Evolutionary conservation across 1,139 yeast genomes (phyloP), one percentile per base, ranked within the genome.

Genomic region (Pneumocystis carinii): DNA sequence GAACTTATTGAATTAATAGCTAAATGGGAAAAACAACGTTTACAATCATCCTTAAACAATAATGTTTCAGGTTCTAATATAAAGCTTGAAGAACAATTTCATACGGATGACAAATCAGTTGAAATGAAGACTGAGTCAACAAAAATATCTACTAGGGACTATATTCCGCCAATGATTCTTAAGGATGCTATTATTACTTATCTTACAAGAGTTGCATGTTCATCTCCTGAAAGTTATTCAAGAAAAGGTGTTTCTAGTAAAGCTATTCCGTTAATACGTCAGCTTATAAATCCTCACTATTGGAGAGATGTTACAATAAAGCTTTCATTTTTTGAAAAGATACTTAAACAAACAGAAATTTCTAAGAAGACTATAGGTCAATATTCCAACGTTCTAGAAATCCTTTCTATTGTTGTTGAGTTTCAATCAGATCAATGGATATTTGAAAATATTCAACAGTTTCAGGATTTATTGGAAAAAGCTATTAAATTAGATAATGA

Each of bases 131-230:
- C 7, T 67, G 64, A 32, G 59, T 60, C 19, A 65, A 64, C 58
- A 62, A 64, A 62, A 39, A 42, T 37, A 19, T 58, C 62, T 12
- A 63, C 61, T 27, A 56, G 42, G 8, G 56, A 60, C 42, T 39
- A 32, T 55, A 35, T 48, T 6, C 63, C 65, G 6, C 62, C 62
- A n/a, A 60, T 60, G 14, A 24, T 86, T 29, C 90, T 88, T 71
- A 79, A 95, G 60, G 97, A 90, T 72, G 89, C 96, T 0, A 89
- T 95, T 72, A 85, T 90, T n/a, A 90, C 96, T 0, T 90, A 88
- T 72, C 78, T 94, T 70, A 87, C 92, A 60, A 78, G 97, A 64
- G 90, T 87, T 69, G 86, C 90, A 53, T 90, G 97, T 73, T 84
- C 90, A 60, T 84, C 90, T 64, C 90, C 90, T 2, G 90, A 87